Evolutionary conservation across 2,329 filamentous ascomycete genomes (phyloP), one percentile per base, ranked within the genome.

Genomic region (Aspergillus sp.): DNA sequence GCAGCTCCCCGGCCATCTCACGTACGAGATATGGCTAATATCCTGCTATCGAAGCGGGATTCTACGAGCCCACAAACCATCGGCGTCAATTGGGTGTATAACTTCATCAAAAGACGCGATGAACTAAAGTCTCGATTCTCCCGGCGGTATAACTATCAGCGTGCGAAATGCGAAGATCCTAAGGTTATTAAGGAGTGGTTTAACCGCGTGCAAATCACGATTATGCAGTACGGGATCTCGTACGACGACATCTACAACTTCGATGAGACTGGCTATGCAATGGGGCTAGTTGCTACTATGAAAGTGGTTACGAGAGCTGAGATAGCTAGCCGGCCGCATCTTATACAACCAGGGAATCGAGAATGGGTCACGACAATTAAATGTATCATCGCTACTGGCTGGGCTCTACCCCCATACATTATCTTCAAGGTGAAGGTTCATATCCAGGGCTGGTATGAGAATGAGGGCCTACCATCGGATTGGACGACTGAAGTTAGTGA

Each of bases 261-360:
- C 28, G 11, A 32, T 28, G 13, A 36, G 15, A 33, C 20, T 19
- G 15, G 30, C 8, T 33, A 29, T 25, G 8, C 15, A 26, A 32
- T 33, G 15, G 26, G 30, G 13, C 15, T 32, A n/a, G 15, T 29
- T 17, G 15, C 15, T 16, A 29, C 27, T 17, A 8, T 16, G 12
- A 30, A 29, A 19, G 35, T 44, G 10, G 32, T 41, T 34, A 38
- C 29, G 11, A 24, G 39, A 27, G 24, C 25, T 26, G 22, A 36
- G 8, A 28, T 28, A n/a, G 5, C 8, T 34, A 17, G 28, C 15
- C 7, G 20, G 24, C 22, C 24, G 33, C 27, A 11, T 24, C n/a
- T 43, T 30, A 24, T 42, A 30, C 29, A 41, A 16, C 35, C 30
- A 32, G 34, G 36, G 4, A 44, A 40, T 33, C 31, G 35, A 5